A percentile compares a stretch with the other conserved stretches of the same genome.
Evolutionary conservation across 805 yeast genomes (phyloP).

Genomic region (Candida glaebosa): DNA sequence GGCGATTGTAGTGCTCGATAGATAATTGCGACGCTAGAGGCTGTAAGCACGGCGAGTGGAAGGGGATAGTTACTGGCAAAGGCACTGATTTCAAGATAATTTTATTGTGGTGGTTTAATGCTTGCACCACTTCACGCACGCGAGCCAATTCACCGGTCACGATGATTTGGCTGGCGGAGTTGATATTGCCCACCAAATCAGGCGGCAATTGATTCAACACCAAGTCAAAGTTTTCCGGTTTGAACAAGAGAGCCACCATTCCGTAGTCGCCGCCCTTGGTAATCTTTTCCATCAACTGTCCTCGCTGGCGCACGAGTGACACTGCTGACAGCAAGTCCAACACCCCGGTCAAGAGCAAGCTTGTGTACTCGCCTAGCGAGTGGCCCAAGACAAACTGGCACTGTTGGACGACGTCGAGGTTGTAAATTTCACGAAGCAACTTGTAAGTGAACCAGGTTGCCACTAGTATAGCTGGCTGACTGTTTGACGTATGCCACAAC

Average conservation of each 20-base stretch:
- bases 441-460: conserved; percentile 32
- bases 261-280: conserved; percentile 19
- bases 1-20: conserved; percentile 8
- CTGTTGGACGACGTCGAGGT: conserved; percentile 15
- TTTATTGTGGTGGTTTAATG: conserved; percentile 13
- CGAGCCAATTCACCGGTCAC: conserved; percentile 37
- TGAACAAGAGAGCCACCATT: conserved; percentile 35
- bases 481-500: conserved; percentile 37
- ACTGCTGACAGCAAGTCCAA: conserved; percentile 33
- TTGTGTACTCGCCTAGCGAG: conserved; percentile 51
- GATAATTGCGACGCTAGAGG: conserved; percentile 35
- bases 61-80: conserved; percentile 49
- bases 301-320: conserved; percentile 43
- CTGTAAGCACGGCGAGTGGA: conserved; percentile 41
- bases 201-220: conserved; percentile 13
- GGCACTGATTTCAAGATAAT: conserved; percentile 14
- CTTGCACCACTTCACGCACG: conserved; percentile 20
- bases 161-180: conserved; percentile 40
- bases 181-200: conserved; percentile 44
- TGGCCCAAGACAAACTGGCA: conserved; percentile 39
- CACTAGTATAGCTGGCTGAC: conserved; percentile 53
- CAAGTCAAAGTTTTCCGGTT: conserved; percentile 17
- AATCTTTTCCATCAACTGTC: conserved; percentile 37
- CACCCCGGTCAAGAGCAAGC: conserved; percentile 34
- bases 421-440: conserved; percentile 16